These are phyloP conservation scores for Hysterangium stoloniferum DNA, from an alignment of 768 basidiomycete genomes.

Conservation along the genomic window DNA sequence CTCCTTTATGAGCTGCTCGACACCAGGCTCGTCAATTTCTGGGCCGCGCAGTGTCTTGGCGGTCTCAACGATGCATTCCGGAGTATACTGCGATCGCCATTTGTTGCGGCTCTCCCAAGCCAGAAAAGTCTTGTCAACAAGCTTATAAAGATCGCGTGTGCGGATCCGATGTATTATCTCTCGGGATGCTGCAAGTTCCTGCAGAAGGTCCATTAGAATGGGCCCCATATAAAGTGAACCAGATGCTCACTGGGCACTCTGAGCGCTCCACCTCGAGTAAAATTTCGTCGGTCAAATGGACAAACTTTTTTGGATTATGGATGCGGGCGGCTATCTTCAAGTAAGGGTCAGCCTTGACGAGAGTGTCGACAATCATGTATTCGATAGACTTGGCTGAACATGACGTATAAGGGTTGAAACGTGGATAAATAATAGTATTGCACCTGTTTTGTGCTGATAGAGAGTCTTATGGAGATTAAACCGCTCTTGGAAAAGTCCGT, in stretches of 20 bases:
- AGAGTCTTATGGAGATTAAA: constrained; percentile 77
- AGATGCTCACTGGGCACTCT: constrained; percentile 37
- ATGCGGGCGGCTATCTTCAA: constrained; percentile 54
- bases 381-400: constrained; percentile 67
- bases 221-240: background rate
- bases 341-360: constrained; percentile 58
- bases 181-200: constrained; percentile 56
- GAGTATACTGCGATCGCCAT: constrained; percentile 27
- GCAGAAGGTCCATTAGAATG: constrained; percentile 3
- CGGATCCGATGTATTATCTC: constrained; percentile 55
- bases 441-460: constrained; percentile 77
- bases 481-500: constrained; percentile 64
- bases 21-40: constrained; percentile 11
- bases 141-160: constrained; percentile 57
- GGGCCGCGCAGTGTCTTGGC: constrained; percentile 20
- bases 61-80: constrained; percentile 35
- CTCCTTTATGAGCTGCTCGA: constrained; percentile 22
- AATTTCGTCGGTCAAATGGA: constrained; percentile 65
- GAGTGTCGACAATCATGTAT: constrained; percentile 76
- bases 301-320: constrained; percentile 47
- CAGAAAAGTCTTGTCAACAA: constrained; percentile 58
- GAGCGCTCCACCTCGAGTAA: constrained; percentile 51
- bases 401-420: background rate
- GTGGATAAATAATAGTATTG: background rate
- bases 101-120: constrained; percentile 23